A percentile compares a stretch with the other conserved stretches of the same genome.
These are phyloP conservation scores for Globisporangium mamillatum DNA, from an alignment of 352 stramenopile genomes.

Conservation along the genomic window DNA sequence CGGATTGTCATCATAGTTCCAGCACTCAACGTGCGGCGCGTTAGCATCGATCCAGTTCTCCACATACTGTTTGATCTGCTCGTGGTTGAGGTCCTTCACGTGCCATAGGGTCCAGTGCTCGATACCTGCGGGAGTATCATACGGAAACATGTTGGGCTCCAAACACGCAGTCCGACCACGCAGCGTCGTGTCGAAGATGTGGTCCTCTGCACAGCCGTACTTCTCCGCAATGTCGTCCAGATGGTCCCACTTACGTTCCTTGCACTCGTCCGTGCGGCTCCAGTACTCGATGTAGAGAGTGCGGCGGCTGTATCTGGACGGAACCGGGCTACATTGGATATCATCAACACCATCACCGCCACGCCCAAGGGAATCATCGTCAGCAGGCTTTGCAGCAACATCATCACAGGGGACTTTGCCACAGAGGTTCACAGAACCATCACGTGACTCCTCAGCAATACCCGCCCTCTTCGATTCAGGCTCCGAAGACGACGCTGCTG, in stretches of 20 bases:
- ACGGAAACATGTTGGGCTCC: constrained; percentile 90
- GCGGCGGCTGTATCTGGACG: constrained; percentile 42
- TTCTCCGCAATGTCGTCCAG: constrained; percentile 79
- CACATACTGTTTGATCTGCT: constrained; percentile 87
- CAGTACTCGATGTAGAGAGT: constrained; percentile 89
- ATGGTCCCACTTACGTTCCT: constrained; percentile 88
- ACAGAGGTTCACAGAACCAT: constrained; percentile 8
- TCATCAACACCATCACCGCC: constrained; percentile 36
- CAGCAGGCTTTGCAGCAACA: constrained; percentile 18
- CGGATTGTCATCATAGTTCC: constrained; percentile 90
- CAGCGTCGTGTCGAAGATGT: constrained; percentile 81
- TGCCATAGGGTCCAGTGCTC: constrained; percentile 89
- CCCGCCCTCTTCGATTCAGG: not conserved
- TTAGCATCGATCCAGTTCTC: constrained; percentile 88
- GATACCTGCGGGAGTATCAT: constrained; percentile 85
- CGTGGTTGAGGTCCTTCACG: constrained; percentile 66
- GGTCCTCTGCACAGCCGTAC: constrained; percentile 72
- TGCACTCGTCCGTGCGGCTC: constrained; percentile 85
- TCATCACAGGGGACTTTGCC: not conserved
- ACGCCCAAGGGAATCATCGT: constrained; percentile 29
- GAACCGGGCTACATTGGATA: constrained; percentile 51
- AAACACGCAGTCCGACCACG: constrained; percentile 78
- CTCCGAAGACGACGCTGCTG: not conserved
- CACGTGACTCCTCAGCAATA: not conserved
- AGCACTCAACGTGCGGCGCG: constrained; percentile 63